Evolutionary conservation across 2,329 filamentous ascomycete species (phyloP).

Genomic region (Pseudofabraea citricarpa): DNA sequence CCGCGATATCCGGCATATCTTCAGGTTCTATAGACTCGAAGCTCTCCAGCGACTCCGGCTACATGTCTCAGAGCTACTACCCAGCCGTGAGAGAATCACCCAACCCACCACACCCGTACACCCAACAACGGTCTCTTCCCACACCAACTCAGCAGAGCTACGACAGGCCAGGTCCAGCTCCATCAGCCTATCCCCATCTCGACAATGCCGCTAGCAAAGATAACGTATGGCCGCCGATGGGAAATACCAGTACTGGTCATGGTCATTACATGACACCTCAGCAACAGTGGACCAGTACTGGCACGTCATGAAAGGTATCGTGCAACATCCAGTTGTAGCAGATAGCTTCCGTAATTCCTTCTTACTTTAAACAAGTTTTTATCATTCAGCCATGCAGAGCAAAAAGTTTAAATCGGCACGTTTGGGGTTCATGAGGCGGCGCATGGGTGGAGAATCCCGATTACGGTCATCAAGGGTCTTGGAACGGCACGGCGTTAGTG

Average conservation of each 20-base stretch:
- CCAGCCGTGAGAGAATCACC: conserved; percentile 11
- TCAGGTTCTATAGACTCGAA: conserved; percentile 20
- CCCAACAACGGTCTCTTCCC: conserved; percentile 18
- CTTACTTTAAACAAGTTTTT: too few species aligned
- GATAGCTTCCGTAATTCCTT: too few species aligned
- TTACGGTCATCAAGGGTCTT: too few species aligned
- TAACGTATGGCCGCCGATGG: conserved; percentile 19
- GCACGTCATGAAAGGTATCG: conserved; percentile 13
- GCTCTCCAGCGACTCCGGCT: conserved; percentile 21
- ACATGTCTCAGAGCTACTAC: conserved; percentile 21
- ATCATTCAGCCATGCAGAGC: conserved; percentile 3
- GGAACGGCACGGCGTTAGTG: neutral
- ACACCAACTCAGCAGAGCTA: conserved; percentile 18
- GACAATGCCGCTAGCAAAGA: conserved; percentile 15
- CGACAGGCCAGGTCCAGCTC: conserved; percentile 12
- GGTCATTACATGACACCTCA: conserved; percentile 22
- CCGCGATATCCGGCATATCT: conserved; percentile 18
- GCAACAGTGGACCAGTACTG: conserved; percentile 23
- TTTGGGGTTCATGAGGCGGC: neutral
- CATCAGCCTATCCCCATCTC: conserved; percentile 8
- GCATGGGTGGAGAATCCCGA: neutral
- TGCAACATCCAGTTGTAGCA: too few species aligned
- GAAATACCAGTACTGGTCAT: conserved; percentile 23
- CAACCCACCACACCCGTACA: conserved; percentile 14
- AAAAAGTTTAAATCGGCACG: conserved; percentile 1